These are phyloP conservation scores for Niveomyces coronatus DNA, from an alignment of 2,329 filamentous ascomycete genomes.

Conservation along the genomic window DNA sequence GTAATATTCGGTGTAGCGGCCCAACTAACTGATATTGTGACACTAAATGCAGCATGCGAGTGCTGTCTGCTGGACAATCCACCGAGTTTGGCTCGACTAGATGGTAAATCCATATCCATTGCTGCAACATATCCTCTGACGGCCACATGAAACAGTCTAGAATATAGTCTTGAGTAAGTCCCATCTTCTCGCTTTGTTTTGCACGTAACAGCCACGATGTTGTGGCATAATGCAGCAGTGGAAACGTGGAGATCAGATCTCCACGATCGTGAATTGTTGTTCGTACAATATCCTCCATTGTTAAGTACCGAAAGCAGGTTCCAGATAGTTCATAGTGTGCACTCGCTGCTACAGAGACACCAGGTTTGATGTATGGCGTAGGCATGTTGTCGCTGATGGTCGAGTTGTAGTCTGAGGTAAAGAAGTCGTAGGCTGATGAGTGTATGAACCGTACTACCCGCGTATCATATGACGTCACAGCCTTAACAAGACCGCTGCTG, in stretches of 20 bases:
- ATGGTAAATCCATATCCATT: no score
- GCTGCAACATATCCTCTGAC: background rate
- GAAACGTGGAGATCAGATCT: background rate
- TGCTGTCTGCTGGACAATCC: no score
- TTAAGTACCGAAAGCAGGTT: conserved; percentile 17
- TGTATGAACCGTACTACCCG: conserved; percentile 23
- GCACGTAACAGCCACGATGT: conserved; percentile 12
- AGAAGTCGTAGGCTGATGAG: conserved; percentile 24
- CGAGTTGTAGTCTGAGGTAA: conserved; percentile 15
- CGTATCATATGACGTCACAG: conserved; percentile 1
- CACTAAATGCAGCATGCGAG: no score
- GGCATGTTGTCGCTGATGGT: conserved; percentile 7
- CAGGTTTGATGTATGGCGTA: background rate
- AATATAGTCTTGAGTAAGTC: background rate
- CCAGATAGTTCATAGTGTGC: conserved; percentile 15
- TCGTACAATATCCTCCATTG: conserved; percentile 14
- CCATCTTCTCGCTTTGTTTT: conserved; percentile 2
- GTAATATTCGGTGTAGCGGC: no score
- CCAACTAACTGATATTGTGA: no score
- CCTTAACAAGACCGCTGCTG: conserved; percentile 20
- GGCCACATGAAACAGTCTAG: background rate
- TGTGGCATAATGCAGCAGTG: conserved; percentile 3
- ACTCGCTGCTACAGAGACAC: background rate
- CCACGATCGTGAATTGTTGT: background rate
- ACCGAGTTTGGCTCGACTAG: no score